Evolutionary conservation across 2,329 filamentous ascomycete genomes (phyloP).

Genomic region (Stylonectria norvegica): DNA sequence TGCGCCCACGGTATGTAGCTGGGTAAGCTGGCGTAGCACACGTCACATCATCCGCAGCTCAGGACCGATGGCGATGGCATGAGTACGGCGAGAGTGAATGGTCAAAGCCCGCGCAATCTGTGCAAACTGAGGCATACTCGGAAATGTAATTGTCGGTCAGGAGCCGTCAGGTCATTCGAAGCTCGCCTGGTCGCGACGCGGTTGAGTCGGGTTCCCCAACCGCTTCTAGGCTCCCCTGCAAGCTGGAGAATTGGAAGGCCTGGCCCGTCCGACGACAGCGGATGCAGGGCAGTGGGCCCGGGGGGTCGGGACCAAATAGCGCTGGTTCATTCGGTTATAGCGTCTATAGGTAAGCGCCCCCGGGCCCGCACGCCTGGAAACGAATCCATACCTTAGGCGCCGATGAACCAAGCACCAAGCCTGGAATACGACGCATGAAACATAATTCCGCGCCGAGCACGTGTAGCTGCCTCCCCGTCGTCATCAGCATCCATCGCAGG

Average conservation of each 20-base stretch:
- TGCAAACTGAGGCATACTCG: constrained; percentile 12
- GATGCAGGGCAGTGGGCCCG: not conserved
- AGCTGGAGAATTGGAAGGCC: not conserved
- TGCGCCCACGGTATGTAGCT: constrained; percentile 23
- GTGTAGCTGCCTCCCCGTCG: not conserved
- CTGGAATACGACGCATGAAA: constrained; percentile 30
- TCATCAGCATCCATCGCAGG: not conserved
- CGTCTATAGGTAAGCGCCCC: no score
- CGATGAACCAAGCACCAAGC: no score
- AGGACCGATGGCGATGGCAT: constrained; percentile 5
- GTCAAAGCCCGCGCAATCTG: constrained; percentile 3
- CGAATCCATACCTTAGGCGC: no score
- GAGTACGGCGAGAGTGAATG: constrained; percentile 4
- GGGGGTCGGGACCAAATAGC: no score
- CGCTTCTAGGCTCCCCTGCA: no score
- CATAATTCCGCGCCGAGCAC: constrained; percentile 24
- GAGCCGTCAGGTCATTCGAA: constrained; percentile 24
- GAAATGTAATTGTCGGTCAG: constrained; percentile 22
- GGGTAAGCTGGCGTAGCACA: constrained; percentile 12
- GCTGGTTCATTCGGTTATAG: no score
- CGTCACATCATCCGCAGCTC: constrained; percentile 21
- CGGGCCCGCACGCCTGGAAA: no score
- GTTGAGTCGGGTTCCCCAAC: constrained; percentile 12
- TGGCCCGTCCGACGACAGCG: not conserved
- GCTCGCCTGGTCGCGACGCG: constrained; percentile 14